Evolutionary conservation across 768 basidiomycete species (phyloP), one percentile per base, ranked within the genome.

Genomic region (Piloderma croceum): DNA sequence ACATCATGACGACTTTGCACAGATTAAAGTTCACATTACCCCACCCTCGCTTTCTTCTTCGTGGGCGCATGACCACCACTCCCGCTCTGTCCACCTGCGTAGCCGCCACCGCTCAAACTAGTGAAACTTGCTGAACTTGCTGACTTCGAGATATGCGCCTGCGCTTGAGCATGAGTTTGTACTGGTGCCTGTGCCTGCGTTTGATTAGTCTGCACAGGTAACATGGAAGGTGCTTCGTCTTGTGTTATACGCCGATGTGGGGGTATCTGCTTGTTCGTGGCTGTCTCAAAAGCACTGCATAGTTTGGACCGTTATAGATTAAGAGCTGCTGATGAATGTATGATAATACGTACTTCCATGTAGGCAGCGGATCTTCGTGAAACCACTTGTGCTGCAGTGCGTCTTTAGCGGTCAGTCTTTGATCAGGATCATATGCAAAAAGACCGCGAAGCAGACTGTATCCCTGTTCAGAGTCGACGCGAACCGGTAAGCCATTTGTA

Each of bases 371-470:
- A 6, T 93, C 93, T 56, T 94, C 90, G 18, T 76, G 73, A 60
- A 98, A 99, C 91, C 93, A 99, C 47, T 75, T 75, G 59, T 97
- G 93, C 15, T 68, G 69, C 2, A 99, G 67, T 0, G 90, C 86
- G 44, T 88, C 79, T 48, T 75, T 73, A 1, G 92, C 90, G 0
- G 83, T 91, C 31, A 97, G 73, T 23, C 96, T 72, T 45, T 72
- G 78, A 51, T 87, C 85, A 1, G 94, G 94, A 61, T 97, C 90
- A 64, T 92, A 98, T 7, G 76, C 75, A 58, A 99, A 94, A 25
- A 98, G 70, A 44, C 79, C 73, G 10, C 74, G 74, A n/a, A 99
- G 79, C 40, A 98, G 77, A 43, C 94, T 88, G 56, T 83, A 83
- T 19, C 85, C 90, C 29, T 70, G 65, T 2, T 70, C 63, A 24